Evolutionary conservation across 108 stramenopile species (phyloP), one percentile per base, ranked within the genome.

Genomic region (Skeletonema marinoi): DNA sequence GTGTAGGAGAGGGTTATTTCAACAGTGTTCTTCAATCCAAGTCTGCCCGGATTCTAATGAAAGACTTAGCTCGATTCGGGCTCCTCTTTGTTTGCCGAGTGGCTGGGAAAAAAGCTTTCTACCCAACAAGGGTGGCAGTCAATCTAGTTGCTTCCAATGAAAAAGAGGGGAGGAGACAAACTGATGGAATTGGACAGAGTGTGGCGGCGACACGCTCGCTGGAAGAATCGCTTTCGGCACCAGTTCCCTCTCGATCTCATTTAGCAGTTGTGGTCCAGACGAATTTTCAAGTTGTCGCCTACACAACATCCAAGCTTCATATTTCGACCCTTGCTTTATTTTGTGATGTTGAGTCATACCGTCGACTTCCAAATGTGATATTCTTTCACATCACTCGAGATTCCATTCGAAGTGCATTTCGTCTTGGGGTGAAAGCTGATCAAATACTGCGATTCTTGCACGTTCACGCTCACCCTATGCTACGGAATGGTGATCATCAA

Each of bases 281-380:
- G 16, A 97, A 97, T 70, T 96, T 96, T 77, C 92, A 95, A 68
- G 80, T 97, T 9, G 89, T 89, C 63, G 97, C 97, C 38, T 97
- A 97, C 74, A 95, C 94, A 3, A 91, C 88, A 46, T 79, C 82
- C 12, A 86, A 87, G 65, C 80, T 97, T 31, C 94, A 96, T 50
- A 82, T 97, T 21, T 87, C 87, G 71, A 95, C 94, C 82, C 73
- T 97, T 69, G 88, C 85, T 10, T 69, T 97, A 4, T 97, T 97
- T 84, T 93, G 91, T 59, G 95, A 96, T 46, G 79, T 94, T n/a
- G 64, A 67, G 6, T 83, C 86, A 31, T 92, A 87, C 70, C 87
- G 92, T 58, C 84, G 88, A 48, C 71, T 97, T 33, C 97, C 97
- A 29, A 97, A 97, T 77, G 84, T 93, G 0, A 89, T 93, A 14